Evolutionary conservation across 2,329 filamentous ascomycete species (phyloP), one percentile per base, ranked within the genome.

Genomic region (Herpomyces periplanetae): DNA sequence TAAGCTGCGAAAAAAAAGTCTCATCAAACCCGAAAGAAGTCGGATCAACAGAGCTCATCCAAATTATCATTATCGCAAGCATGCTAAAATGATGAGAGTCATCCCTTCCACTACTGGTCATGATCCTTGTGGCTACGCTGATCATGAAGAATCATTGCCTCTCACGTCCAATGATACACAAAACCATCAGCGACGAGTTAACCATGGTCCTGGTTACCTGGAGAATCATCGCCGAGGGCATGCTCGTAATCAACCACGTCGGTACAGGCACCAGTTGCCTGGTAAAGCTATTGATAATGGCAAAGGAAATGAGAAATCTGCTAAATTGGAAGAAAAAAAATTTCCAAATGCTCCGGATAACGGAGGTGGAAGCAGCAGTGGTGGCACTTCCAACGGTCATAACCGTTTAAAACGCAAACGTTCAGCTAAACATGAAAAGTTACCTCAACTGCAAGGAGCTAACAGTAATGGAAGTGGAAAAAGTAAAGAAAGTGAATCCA

Each of bases 61-160:
- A 7, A 84, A 91, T 37, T 96, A 88, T 34, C 54, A 88, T 40
- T 96, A 96, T 39, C 59, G 69, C 28, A 65, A 85, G 36, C 73
- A 87, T 51, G 71, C 84, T 5, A 65, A 71, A 30, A 65, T 75
- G 27, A 88, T 96, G 71, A 51, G 61, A 21, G 63, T 71, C 3
- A 47, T 69, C 27, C 80, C 84, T 1, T 91, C 80, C 1, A 64
- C 68, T 4, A 91, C 80, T 0, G 80, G 80, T 24, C 65, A 85
- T 29, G 73, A 91, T 30, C 69, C 73, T 2, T 55, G 85, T 20
- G 40, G n/a, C n/a, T n/a, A 65, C 21, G 75, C 88, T 37, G 62
- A 69, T 23, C 39, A 45, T 19, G 42, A 39, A 8, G 40, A 47
- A 23, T 34, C 34, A 2, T 45, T 49, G 22, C 57, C 49, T 0